Conservation (phyloP, 2,329 filamentous ascomycete genomes). For the Fusarium denticulatum region DNA sequence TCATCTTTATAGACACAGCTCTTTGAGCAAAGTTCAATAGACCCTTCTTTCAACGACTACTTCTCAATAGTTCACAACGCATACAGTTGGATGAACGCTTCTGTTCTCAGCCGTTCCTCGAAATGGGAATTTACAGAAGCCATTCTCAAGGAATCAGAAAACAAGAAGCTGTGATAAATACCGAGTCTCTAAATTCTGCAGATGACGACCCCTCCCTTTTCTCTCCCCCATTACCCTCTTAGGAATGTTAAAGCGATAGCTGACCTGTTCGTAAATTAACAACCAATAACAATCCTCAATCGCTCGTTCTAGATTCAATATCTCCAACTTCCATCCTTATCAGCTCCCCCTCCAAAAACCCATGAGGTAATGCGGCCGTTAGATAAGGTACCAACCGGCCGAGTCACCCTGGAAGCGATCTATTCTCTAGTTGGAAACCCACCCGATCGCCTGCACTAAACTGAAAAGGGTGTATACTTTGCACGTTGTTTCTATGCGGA, state of each 20-base stretch:
- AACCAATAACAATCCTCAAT: not conserved
- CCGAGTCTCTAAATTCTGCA: not conserved
- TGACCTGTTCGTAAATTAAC: not conserved
- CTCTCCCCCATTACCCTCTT: not conserved
- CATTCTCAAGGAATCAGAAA: not conserved
- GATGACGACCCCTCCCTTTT: not conserved
- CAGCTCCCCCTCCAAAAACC: not conserved
- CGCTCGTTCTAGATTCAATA: not conserved
- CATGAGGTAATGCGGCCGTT: conserved; percentile 2
- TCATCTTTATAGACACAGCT: not conserved
- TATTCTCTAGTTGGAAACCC: conserved; percentile 9
- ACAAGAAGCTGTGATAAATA: not conserved
- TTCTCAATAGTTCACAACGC: not conserved
- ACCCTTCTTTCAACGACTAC: not conserved
- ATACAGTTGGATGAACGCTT: not conserved
- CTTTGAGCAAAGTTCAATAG: not conserved
- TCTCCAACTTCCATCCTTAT: not conserved
- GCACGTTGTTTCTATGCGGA: conserved; percentile 11
- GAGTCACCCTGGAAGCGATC: not conserved
- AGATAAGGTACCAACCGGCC: conserved; percentile 5
- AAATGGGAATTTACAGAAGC: not conserved
- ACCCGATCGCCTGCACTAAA: conserved; percentile 17
- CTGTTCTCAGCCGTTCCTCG: fast-evolving
- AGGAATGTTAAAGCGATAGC: not conserved
- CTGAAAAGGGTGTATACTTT: conserved; percentile 29